phyloP scores from a whole-genome alignment of 2,329 filamentous ascomycete genomes.

The Nemania diffusa region DNA sequence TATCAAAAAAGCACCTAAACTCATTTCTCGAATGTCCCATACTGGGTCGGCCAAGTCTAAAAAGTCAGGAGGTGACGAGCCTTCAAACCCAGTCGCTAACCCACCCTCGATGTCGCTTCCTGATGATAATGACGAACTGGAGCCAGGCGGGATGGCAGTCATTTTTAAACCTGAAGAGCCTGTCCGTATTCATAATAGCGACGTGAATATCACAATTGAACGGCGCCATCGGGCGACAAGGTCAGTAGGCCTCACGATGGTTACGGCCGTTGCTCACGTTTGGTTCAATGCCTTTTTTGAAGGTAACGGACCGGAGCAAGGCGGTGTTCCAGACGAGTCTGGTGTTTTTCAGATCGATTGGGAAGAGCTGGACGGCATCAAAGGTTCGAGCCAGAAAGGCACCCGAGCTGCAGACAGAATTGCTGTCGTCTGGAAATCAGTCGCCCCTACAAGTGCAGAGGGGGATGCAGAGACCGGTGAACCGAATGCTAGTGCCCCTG shows the following conservation, averaged over 20 bases:
- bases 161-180: constrained; percentile 78
- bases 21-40: constrained; percentile 37
- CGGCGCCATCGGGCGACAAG: constrained; percentile 82
- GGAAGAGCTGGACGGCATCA: constrained; percentile 89
- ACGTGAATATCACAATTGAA: constrained; percentile 91
- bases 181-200: constrained; percentile 79
- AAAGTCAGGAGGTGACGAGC: background rate
- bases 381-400: constrained; percentile 85
- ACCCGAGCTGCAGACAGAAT: constrained; percentile 83
- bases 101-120: constrained; percentile 36
- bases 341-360: constrained; percentile 70
- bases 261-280: constrained; percentile 91
- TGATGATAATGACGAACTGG: constrained; percentile 52
- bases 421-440: constrained; percentile 82
- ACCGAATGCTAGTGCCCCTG: constrained; percentile 72
- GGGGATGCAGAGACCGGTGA: constrained; percentile 64
- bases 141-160: constrained; percentile 75
- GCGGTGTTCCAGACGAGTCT: constrained; percentile 72
- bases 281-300: constrained; percentile 99
- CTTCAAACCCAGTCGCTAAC: constrained; percentile 26
- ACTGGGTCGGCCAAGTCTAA: constrained; percentile 30
- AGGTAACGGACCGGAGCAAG: constrained; percentile 76
- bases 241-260: constrained; percentile 84
- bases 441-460: constrained; percentile 42
- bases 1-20: constrained; percentile 34